Conservation (phyloP, 2,329 filamentous ascomycete species). For the Cytospora piceicola region DNA sequence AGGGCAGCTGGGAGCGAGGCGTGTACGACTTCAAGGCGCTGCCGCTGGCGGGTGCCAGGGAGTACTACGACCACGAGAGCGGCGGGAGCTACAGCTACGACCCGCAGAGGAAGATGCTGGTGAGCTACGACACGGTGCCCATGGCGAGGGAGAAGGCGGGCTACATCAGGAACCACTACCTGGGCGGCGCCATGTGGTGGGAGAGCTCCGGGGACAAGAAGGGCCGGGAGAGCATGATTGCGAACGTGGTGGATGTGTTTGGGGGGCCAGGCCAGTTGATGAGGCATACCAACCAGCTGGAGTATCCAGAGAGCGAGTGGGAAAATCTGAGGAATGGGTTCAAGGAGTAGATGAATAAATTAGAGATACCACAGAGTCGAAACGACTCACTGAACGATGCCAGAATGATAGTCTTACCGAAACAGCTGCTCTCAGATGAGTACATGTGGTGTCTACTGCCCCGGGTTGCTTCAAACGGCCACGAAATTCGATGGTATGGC, state of each 20-base stretch:
- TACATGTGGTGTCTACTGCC: too few relatives aligned
- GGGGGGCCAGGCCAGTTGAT: constrained; percentile 58
- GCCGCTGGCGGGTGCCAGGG: constrained; percentile 68
- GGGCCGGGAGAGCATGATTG: constrained; percentile 69
- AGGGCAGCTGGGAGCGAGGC: constrained; percentile 82
- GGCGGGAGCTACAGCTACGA: constrained; percentile 82
- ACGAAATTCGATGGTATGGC: too few relatives aligned
- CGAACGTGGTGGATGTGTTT: constrained; percentile 62
- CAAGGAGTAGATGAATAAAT: constrained; percentile 44
- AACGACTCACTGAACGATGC: background rate
- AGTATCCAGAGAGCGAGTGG: constrained; percentile 69
- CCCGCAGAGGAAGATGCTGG: constrained; percentile 62
- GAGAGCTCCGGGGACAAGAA: constrained; percentile 79
- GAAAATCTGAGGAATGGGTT: constrained; percentile 69
- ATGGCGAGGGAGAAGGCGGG: constrained; percentile 71
- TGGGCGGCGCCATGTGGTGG: constrained; percentile 98
- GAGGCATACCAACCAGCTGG: constrained; percentile 60
- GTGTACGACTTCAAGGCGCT: constrained; percentile 89
- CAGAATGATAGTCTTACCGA: background rate
- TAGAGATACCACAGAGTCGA: background rate
- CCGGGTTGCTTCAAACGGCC: too few relatives aligned
- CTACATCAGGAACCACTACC: constrained; percentile 66
- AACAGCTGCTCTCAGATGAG: background rate
- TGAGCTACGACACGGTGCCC: constrained; percentile 76
- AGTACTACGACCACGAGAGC: constrained; percentile 64